These are phyloP conservation scores for Elasticomyces elasticus DNA, from an alignment of 495 filamentous ascomycete genomes.

Conservation along the genomic window DNA sequence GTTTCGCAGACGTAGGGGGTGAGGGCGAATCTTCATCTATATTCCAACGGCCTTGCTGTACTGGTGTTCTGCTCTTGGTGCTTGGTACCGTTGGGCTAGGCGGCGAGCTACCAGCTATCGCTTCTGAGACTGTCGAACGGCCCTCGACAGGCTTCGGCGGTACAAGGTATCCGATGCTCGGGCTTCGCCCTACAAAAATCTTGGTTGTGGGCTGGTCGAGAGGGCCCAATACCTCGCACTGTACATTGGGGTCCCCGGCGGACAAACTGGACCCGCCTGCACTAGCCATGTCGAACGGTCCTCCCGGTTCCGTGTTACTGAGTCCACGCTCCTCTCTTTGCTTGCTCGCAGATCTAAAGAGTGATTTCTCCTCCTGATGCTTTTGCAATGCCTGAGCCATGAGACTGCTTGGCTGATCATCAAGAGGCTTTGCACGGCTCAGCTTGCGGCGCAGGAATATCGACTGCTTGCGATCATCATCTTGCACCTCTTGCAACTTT, in stretches of 20 bases:
- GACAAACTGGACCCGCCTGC: neutral
- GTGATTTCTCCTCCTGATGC: slow-evolving; percentile 20
- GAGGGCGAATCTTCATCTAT: neutral
- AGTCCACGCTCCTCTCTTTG: slow-evolving; percentile 6
- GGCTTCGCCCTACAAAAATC: neutral
- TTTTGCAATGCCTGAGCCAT: slow-evolving; percentile 20
- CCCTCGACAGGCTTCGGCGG: neutral
- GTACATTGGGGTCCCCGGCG: neutral
- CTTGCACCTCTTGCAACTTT: slow-evolving; percentile 11
- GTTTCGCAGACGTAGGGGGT: neutral
- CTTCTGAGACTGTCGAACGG: neutral
- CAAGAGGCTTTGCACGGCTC: slow-evolving; percentile 5
- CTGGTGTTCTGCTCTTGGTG: no score
- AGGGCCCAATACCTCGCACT: slow-evolving; percentile 9
- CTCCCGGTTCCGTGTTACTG: neutral
- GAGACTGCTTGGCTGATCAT: slow-evolving; percentile 12
- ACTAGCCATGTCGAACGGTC: neutral
- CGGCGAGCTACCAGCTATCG: neutral
- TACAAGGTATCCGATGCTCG: neutral
- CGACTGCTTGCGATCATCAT: slow-evolving; percentile 12
- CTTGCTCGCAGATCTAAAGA: slow-evolving; percentile 21
- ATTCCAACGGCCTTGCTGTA: neutral
- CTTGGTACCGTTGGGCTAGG: neutral
- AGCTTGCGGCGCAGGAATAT: slow-evolving; percentile 2
- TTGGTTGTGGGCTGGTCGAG: slow-evolving; percentile 1